These are phyloP conservation scores for Diutina pseudorugosa DNA, from an alignment of 1,139 yeast species.

Conservation along the genomic window DNA sequence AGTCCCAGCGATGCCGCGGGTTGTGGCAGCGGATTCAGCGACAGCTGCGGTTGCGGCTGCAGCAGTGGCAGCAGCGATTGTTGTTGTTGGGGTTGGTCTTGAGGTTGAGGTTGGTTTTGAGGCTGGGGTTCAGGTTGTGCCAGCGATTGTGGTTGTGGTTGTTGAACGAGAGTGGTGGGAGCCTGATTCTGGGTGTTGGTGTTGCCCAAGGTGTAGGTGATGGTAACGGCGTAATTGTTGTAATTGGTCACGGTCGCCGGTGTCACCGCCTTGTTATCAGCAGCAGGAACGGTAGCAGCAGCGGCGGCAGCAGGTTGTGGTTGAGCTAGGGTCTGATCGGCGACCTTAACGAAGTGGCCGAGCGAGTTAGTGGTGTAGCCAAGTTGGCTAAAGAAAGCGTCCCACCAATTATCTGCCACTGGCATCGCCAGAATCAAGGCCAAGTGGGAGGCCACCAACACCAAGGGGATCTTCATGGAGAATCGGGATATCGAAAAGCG, in stretches of 20 bases:
- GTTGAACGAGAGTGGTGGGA: background rate
- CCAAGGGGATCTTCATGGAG: background rate
- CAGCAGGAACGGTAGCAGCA: background rate
- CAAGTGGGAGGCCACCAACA: background rate
- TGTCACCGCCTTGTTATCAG: background rate
- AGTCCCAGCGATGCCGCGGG: background rate
- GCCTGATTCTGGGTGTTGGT: background rate
- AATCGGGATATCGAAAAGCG: too few species aligned
- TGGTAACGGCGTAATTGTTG: background rate
- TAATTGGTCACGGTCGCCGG: background rate
- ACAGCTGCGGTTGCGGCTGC: background rate
- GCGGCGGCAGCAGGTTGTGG: background rate
- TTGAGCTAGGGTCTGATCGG: background rate
- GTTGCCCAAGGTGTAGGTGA: background rate
- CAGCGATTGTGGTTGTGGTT: background rate
- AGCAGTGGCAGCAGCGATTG: background rate
- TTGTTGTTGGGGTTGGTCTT: background rate
- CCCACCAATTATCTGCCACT: background rate
- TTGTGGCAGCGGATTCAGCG: background rate
- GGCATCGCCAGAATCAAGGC: background rate
- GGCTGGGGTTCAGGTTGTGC: too few species aligned
- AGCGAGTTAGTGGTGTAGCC: background rate
- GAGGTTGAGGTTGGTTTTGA: background rate
- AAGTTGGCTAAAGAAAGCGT: background rate
- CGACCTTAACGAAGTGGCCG: background rate